Base-by-base conservation (phyloP, 768 basidiomycete genomes). In the Suillus occidentalis region DNA sequence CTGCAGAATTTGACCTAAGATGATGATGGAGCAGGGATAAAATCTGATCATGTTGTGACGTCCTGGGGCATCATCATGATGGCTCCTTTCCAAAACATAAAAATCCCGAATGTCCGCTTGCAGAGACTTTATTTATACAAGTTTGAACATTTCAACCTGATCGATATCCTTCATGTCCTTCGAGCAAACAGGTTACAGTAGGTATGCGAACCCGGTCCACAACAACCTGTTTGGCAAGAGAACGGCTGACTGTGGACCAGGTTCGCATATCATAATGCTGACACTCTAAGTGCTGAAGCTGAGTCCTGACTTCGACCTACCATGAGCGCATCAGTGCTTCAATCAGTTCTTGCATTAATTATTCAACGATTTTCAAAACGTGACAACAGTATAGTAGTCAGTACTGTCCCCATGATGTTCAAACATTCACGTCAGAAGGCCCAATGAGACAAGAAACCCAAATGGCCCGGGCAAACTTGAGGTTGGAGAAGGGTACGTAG, bases 1-100 rank as follows among this genome's bases (percentile, higher is more conserved):
- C 37, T n/a, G 55, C 18, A 62, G 56, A 59, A 40, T 18, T 18
- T 58, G 57, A 16, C 37, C 57, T 18, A 58, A 40, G 22, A 58
- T 40, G 9, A 58, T 58, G 36, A 58, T 39, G 25, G 16, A 58
- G 37, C 56, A 39, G 22, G 57, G 25, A 18, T 16, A 25, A 25
- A 25, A 18, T 40, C 57, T 40, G 22, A 40, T 22, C 57, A 58
- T 58, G 37, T 22, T 57, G 13, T 31, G 12, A 50, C 31, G 31
- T 31, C 31, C 4, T 31, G 31, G 31, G 31, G 49, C 34, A 36
- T 36, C 34, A 36, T 18, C 34, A 36, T 31, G 31, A 31, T 18
- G 45, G n/a, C 45, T 47, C 45, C 45, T 45, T 45, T 45, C 45
- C 45, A 43, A 43, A 43, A 18, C 22, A 13, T 47, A 22, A 47